Base-by-base conservation (phyloP, 2,329 filamentous ascomycete genomes). In the Botryotinia calthae region DNA sequence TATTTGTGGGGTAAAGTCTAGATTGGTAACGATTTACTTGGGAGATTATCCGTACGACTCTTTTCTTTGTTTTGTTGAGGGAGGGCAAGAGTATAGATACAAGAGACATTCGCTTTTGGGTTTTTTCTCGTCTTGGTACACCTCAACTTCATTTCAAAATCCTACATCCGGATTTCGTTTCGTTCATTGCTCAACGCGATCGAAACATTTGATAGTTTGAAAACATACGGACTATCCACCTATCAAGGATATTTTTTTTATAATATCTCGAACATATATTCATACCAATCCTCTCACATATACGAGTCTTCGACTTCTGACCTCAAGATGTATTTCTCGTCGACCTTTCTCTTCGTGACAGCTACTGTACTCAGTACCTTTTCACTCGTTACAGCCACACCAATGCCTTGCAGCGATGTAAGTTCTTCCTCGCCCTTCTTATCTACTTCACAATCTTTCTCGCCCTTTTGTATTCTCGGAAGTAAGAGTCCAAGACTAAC, bases 401-500 rank as follows among this genome's bases (percentile, higher is more conserved):
- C 70, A n/a, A 68, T 72, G 28, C 51, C 70, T 46, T 72, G 70
- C 63, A 67, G 42, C 25, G 70, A 72, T 3, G 70, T 72, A 68
- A 25, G 70, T 59, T 16, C 7, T 2, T 59, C 9, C 31, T 6
- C 42, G 18, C n/a, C 18, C 20, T 44, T 16, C 44, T 31, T 22
- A 22, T 34, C 9, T 64, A 22, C 12, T 9, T 9, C 10, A 14
- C 28, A 20, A 28, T 37, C 62, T 22, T 20, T 40, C 7, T 48
- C 28, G 4, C 10, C 2, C 3, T 4, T 4, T 56, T 25, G 16
- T 22, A 67, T n/a, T 37, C n/a, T 8, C 10, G 28, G 0, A 42
- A 42, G 25, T 18, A n/a, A 56, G 3, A 37, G 42, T 18, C 7
- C 22, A 64, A 44, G 34, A 64, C 62, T 68, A 68, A 67, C 37